These are phyloP conservation scores for Sherardia arvensis DNA, from an alignment of 257 asterid genomes.

Conservation along the genomic window DNA sequence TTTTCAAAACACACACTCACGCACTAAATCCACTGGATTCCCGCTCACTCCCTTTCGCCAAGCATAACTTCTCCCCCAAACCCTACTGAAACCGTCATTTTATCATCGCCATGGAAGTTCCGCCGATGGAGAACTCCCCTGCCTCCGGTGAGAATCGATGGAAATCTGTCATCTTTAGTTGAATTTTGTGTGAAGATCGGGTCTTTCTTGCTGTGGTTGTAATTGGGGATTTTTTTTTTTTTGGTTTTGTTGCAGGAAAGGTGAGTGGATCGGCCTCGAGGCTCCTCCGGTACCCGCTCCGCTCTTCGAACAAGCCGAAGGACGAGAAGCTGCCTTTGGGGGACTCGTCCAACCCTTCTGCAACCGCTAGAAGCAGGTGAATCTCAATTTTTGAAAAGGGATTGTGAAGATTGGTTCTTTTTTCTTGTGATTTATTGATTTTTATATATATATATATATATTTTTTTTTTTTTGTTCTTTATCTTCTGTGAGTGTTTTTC, in stretches of 20 bases:
- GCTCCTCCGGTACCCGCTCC: conserved; percentile 87
- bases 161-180: not conserved
- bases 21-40: not conserved
- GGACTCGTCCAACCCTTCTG: conserved; percentile 50
- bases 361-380: conserved; percentile 30
- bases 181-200: not conserved
- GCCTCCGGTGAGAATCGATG: conserved; percentile 35
- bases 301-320: conserved; percentile 52
- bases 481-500: not conserved
- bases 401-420: not conserved
- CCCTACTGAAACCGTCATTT: not conserved
- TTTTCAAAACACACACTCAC: conserved; percentile 6
- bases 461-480: not conserved
- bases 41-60: conserved; percentile 12
- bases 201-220: conserved; percentile 1
- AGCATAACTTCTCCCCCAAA: not conserved
- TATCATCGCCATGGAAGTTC: conserved; percentile 36
- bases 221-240: not conserved
- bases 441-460: too few species aligned
- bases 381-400: not conserved
- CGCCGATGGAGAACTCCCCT: conserved; percentile 49
- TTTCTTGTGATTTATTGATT: not conserved
- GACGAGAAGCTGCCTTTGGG: conserved; percentile 58
- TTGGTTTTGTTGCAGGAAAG: conserved; percentile 2
- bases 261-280: conserved; percentile 43